These are phyloP conservation scores for Nymphaea thermarum DNA, from an alignment of 164 flowering plant genomes.

Conservation along the genomic window DNA sequence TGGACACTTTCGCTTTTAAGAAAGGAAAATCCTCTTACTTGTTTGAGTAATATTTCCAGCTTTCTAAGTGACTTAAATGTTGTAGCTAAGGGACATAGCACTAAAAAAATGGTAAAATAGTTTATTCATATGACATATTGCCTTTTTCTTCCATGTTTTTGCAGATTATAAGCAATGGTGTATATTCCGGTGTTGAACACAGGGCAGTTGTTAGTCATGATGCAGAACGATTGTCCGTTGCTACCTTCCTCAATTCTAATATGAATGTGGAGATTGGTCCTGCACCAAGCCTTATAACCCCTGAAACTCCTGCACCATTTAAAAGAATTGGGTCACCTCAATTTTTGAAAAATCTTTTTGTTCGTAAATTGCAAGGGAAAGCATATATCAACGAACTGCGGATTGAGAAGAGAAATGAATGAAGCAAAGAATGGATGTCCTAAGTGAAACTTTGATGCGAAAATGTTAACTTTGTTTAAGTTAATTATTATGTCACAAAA, in stretches of 20 bases:
- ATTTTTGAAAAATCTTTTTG: neutral
- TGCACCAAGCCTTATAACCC: neutral
- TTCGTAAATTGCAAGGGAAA: neutral
- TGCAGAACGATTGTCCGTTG: conserved; percentile 34
- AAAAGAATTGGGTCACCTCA: neutral
- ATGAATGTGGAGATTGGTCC: neutral
- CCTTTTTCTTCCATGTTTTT: neutral
- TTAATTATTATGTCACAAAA: too few relatives aligned
- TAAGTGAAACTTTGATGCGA: neutral
- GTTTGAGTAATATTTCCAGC: too few relatives aligned
- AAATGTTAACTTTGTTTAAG: too few relatives aligned
- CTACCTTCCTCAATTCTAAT: conserved; percentile 22
- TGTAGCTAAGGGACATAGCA: too few relatives aligned
- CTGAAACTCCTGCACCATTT: neutral
- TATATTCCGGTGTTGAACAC: conserved; percentile 40
- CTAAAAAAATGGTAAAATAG: neutral
- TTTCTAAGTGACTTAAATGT: too few relatives aligned
- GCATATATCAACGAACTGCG: neutral
- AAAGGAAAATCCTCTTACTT: too few relatives aligned
- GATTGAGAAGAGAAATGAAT: neutral
- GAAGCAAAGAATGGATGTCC: neutral
- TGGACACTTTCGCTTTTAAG: too few relatives aligned
- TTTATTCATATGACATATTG: neutral
- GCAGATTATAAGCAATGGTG: conserved; percentile 46
- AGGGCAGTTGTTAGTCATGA: conserved; percentile 29